phyloP scores from a whole-genome alignment of 441 rosid species.

The Adansonia grandidieri region DNA sequence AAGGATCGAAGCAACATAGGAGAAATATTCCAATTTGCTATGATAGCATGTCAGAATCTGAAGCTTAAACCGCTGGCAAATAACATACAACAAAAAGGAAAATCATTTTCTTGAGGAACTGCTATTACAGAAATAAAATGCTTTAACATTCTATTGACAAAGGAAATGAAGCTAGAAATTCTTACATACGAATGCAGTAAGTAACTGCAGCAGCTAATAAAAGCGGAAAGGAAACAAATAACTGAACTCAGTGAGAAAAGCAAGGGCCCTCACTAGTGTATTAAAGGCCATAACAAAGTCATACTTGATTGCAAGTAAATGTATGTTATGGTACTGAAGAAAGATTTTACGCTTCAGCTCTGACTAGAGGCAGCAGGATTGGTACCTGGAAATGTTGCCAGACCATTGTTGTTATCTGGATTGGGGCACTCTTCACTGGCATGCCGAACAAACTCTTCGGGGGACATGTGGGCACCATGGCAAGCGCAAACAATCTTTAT shows the following conservation, averaged over 20 bases:
- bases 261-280: neutral
- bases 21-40: no score
- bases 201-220: neutral
- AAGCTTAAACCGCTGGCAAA: neutral
- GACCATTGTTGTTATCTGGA: conserved; percentile 53
- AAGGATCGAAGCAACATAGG: no score
- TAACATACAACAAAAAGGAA: neutral
- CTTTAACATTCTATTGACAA: conserved; percentile 20
- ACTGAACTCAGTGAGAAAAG: neutral
- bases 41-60: neutral
- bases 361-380: conserved; percentile 86
- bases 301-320: conserved; percentile 4
- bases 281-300: neutral
- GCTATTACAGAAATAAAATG: neutral
- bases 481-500: conserved; percentile 94
- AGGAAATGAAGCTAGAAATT: conserved; percentile 19
- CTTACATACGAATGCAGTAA: conserved; percentile 18
- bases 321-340: neutral
- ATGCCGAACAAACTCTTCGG: conserved; percentile 87
- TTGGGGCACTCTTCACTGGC: conserved; percentile 69
- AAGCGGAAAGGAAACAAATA: neutral
- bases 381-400: conserved; percentile 49
- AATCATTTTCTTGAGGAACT: neutral
- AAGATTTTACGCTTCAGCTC: conserved; percentile 48
- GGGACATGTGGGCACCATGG: conserved; percentile 85